phyloP scores from a whole-genome alignment of 192 early-diverging fungal species.

The Backusella sp. region DNA sequence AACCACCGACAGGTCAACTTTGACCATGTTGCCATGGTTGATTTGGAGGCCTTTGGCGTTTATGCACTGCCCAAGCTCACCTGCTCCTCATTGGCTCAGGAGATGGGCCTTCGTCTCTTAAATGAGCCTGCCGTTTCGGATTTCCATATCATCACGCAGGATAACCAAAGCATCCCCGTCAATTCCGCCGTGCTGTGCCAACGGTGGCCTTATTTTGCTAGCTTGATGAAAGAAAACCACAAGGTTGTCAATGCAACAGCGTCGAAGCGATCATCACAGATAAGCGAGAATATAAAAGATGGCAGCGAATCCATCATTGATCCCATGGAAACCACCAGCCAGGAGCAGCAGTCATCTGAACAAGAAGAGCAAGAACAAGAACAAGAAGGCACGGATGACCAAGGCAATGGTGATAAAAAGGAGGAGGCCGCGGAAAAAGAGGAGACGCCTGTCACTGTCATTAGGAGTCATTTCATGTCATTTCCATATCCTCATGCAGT shows the following conservation, averaged over 20 bases:
- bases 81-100: conserved; percentile 55
- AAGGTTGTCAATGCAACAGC: conserved; percentile 1
- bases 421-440: not conserved
- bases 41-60: conserved; percentile 73
- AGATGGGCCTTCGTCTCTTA: conserved; percentile 56
- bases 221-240: conserved; percentile 32
- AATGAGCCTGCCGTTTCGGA: conserved; percentile 57
- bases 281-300: not conserved
- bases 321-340: not conserved
- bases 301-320: not conserved
- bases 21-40: conserved; percentile 68
- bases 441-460: not conserved
- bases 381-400: not conserved
- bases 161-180: conserved; percentile 51
- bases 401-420: not conserved
- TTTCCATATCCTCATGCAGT: conserved; percentile 50
- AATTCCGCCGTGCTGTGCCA: conserved; percentile 53
- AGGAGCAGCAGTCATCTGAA: not conserved
- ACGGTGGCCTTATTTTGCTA: conserved; percentile 59
- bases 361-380: not conserved
- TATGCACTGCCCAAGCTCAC: conserved; percentile 55
- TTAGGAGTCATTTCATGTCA: conserved; percentile 33
- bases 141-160: conserved; percentile 55
- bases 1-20: conserved; percentile 79
- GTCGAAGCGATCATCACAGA: not conserved